These are phyloP conservation scores for Phytophthora pisi DNA, from an alignment of 352 stramenopile genomes.

Conservation along the genomic window DNA sequence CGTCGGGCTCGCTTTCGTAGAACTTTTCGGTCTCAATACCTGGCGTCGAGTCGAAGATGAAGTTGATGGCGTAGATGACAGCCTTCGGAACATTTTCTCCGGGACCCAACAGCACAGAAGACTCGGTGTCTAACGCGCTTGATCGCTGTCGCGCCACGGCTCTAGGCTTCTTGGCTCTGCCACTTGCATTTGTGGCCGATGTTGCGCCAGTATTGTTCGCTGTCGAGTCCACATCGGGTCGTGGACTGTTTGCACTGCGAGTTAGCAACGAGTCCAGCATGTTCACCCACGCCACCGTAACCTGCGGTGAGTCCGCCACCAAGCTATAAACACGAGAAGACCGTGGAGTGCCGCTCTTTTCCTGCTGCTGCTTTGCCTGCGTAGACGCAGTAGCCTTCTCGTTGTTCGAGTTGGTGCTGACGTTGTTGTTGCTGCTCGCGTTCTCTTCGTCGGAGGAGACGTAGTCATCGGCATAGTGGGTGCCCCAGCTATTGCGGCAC, in stretches of 20 bases:
- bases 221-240: slow-evolving; percentile 44
- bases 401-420: slow-evolving; percentile 22
- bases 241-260: slow-evolving; percentile 79
- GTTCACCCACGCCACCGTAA: slow-evolving; percentile 72
- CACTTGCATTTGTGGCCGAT: slow-evolving; percentile 24
- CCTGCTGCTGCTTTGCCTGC: slow-evolving; percentile 33
- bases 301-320: slow-evolving; percentile 78
- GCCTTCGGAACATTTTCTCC: slow-evolving; percentile 61
- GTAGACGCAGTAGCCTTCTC: slow-evolving; percentile 25
- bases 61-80: slow-evolving; percentile 72
- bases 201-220: slow-evolving; percentile 13
- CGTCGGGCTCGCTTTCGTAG: slow-evolving; percentile 63
- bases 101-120: slow-evolving; percentile 42
- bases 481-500: slow-evolving; percentile 79
- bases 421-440: slow-evolving; percentile 37
- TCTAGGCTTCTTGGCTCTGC: slow-evolving; percentile 34
- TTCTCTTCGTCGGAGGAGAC: slow-evolving; percentile 80
- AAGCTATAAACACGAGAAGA: slow-evolving; percentile 79
- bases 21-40: slow-evolving; percentile 80
- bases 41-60: slow-evolving; percentile 82
- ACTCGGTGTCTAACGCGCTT: slow-evolving; percentile 57
- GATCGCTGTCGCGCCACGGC: slow-evolving; percentile 42
- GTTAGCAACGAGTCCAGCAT: slow-evolving; percentile 76
- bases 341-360: slow-evolving; percentile 62
- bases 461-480: slow-evolving; percentile 81